Base-by-base conservation (phyloP, 192 early-diverging fungal species). In the Coemansia nantahalensis region DNA sequence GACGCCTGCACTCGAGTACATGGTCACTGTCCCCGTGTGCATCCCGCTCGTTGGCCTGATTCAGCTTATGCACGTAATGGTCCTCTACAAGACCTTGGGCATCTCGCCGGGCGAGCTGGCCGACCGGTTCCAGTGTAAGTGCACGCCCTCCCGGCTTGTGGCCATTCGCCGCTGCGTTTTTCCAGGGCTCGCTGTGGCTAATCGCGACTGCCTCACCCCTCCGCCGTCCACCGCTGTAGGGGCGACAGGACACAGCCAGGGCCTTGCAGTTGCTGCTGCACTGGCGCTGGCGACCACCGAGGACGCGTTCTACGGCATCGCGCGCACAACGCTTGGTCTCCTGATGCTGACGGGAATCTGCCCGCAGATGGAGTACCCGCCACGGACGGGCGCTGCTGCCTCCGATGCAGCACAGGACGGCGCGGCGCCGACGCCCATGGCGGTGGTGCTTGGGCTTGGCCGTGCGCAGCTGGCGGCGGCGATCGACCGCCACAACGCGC, bases 221-320 rank as follows among this genome's bases (percentile, higher is more conserved):
- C 19, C 16, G 8, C 18, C 13, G 3, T 33, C 30, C 30, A 1
- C 32, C 30, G 14, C 12, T 54, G 18, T 78, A 62, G 86, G 82
- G 48, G 80, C 88, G 30, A 90, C 90, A 33, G 94, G 94, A 41
- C 94, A 97, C 67, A 87, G 84, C 39, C 94, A 97, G 61, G 94
- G 94, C 39, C 87, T 97, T 44, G 85, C 93, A 44, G 79, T 86
- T 8, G 90, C 94, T 3, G 83, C 91, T 13, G 90, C 88, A 34
- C 83, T 97, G 59, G 81, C 94, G 4, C 56, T 85, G 35, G 90
- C 89, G 16, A 74, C 82, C 24, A 86, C 88, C 16, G 85, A 89
- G 50, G 80, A 86, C 51, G 87, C 88, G n/a, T 97, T 97, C 62
- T 59, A 86, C 50, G 54, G 51, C 41, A 88, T 91, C 57, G 81